phyloP scores from a whole-genome alignment of 2,329 filamentous ascomycete genomes.

The Aspergillus pseudonomiae region DNA sequence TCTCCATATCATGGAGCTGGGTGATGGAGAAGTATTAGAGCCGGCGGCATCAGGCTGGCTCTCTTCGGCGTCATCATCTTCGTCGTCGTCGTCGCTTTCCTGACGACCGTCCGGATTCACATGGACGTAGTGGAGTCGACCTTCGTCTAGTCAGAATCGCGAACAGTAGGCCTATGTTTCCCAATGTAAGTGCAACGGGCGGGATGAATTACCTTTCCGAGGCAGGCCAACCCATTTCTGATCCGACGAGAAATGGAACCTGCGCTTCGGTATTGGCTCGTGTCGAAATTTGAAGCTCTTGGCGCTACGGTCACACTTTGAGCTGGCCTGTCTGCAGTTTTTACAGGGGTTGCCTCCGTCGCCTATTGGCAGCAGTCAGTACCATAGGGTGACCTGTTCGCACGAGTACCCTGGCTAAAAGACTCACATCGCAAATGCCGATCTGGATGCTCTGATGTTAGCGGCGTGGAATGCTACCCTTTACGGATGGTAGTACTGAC shows the following conservation, averaged over 20 bases:
- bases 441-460: neutral
- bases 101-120: neutral
- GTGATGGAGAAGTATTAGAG: neutral
- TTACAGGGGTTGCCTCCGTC: neutral
- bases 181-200: neutral
- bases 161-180: neutral
- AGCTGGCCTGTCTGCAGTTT: neutral
- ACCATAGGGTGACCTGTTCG: neutral
- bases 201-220: neutral
- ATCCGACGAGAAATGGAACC: conserved; percentile 7
- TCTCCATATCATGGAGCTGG: neutral
- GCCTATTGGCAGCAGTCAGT: neutral
- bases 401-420: neutral
- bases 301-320: neutral
- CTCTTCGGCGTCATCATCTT: neutral
- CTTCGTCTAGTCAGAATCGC: neutral
- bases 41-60: neutral
- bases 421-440: neutral
- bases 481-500: neutral
- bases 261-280: conserved; percentile 4
- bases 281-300: conserved; percentile 7
- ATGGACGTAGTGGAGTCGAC: neutral
- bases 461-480: neutral
- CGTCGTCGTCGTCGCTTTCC: neutral
- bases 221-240: conserved; percentile 11